Base-by-base conservation (phyloP, 2,329 filamentous ascomycete species). In the Sporothrix curviconia region DNA sequence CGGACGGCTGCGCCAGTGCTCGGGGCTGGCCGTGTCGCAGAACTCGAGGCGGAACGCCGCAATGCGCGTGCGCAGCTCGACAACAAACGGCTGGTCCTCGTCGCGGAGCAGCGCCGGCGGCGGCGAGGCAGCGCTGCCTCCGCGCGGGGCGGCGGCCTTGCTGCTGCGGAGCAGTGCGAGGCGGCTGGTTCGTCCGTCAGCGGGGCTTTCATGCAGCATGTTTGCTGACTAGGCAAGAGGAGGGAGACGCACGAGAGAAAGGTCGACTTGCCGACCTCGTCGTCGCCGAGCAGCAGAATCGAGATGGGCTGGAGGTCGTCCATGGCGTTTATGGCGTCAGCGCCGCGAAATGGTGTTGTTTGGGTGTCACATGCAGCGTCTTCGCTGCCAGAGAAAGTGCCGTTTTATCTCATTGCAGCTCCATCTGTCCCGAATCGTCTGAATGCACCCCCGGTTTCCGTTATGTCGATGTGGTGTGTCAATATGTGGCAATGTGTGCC, bases 61-160 rank as follows among this genome's bases (percentile, higher is more conserved):
- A 46, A 72, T 76, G 62, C 73, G 71, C 40, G 75, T 74, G 55
- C 70, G 71, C 57, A 83, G 71, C 57, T 83, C 77, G 64, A 85
- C 83, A 39, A 80, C 68, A 64, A 80, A 85, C 0, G 83, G 83
- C 68, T 85, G 83, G 64, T 85, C 76, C 57, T 76, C 72, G 67
- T 85, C 81, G 59, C 75, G 75, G 58, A 85, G 75, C 15, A 81
- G 67, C n/a, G 72, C 71, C 36, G 82, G 67, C 22, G 72, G n/a
- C n/a, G n/a, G n/a, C n/a, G n/a, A n/a, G n/a, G n/a, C n/a, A n/a
- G n/a, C 70, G 30, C 82, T 73, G 7, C 72, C 71, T 34, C 68
- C 72, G 44, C 66, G 69, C 59, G 62, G 60, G 5, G 54, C 43
- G 42, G 37, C 59, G 51, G 61, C 64, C 12, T 64, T 60, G 15